Percentiles rank a stretch among this genome's conserved stretches.
Conservation (phyloP, 129 eudicot genomes). For the Solidago caesia region DNA sequence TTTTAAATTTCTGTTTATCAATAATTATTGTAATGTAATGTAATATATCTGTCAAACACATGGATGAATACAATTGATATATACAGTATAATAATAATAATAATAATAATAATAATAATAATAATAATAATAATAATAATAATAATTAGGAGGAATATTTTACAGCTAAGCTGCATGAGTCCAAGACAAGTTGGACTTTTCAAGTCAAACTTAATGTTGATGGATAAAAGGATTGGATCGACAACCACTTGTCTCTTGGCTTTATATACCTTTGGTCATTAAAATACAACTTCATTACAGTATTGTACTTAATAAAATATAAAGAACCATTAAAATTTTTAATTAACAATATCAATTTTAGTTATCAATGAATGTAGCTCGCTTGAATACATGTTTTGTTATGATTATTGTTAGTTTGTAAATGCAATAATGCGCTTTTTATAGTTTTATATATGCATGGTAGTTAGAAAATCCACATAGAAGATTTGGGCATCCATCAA, state of each 20-base stretch:
- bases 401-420: too few species aligned
- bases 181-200: constrained; percentile 36
- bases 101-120: too few species aligned
- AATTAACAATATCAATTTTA: background rate
- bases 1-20: background rate
- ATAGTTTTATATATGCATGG: background rate
- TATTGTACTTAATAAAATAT: too few species aligned
- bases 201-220: constrained; percentile 27
- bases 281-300: background rate
- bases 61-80: background rate
- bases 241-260: constrained; percentile 33
- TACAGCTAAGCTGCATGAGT: constrained; percentile 29
- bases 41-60: background rate
- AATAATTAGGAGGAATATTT: constrained; percentile 8
- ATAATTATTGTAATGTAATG: background rate
- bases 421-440: background rate
- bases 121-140: too few species aligned
- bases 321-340: background rate
- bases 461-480: too few species aligned
- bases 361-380: background rate
- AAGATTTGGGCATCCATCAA: too few species aligned
- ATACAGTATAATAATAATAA: too few species aligned
- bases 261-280: background rate
- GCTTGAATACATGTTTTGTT: background rate
- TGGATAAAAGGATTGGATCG: constrained; percentile 24